Percentiles rank a stretch among this genome's conserved stretches.
These are phyloP conservation scores for Mortierella antarctica DNA, from an alignment of 192 early-diverging fungal genomes.

Conservation along the genomic window DNA sequence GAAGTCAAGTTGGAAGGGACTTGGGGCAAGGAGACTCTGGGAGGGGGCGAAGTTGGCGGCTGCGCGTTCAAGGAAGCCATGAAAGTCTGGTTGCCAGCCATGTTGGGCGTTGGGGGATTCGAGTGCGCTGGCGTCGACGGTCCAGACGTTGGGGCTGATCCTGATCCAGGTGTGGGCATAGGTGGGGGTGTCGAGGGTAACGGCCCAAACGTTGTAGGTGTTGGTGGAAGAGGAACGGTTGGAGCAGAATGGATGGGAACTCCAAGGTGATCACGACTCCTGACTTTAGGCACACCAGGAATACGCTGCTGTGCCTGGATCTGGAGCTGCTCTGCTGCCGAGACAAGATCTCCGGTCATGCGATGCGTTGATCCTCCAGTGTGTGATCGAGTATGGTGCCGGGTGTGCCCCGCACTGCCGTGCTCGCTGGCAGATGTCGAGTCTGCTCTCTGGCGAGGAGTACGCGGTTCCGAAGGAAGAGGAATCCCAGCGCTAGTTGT, in stretches of 20 bases:
- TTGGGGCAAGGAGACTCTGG: slow-evolving; percentile 26
- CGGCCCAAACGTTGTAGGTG: slow-evolving; percentile 20
- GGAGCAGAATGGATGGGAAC: slow-evolving; percentile 39
- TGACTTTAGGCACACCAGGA: slow-evolving; percentile 23
- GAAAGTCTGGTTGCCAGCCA: slow-evolving; percentile 20
- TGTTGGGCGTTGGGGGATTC: slow-evolving; percentile 31
- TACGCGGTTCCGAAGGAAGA: slow-evolving; percentile 20
- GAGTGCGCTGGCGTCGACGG: slow-evolving; percentile 26
- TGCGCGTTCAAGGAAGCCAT: neutral
- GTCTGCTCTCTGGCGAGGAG: slow-evolving; percentile 45
- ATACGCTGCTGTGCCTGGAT: slow-evolving; percentile 34
- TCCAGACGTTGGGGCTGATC: slow-evolving; percentile 4
- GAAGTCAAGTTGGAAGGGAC: slow-evolving; percentile 23
- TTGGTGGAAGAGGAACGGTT: slow-evolving; percentile 33
- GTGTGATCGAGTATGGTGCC: slow-evolving; percentile 41
- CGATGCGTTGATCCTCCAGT: slow-evolving; percentile 40
- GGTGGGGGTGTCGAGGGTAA: slow-evolving; percentile 36
- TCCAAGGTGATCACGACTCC: slow-evolving; percentile 45
- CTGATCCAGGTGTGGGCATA: slow-evolving; percentile 14
- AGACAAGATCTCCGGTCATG: slow-evolving; percentile 23
- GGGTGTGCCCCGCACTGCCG: slow-evolving; percentile 7
- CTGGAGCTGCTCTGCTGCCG: slow-evolving; percentile 34
- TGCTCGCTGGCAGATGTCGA: slow-evolving; percentile 34
- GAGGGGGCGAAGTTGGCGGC: slow-evolving; percentile 29
- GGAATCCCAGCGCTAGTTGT: neutral